Evolutionary conservation across 306 rosid genomes (phyloP).

Genomic region (Leucaena leucocephala): DNA sequence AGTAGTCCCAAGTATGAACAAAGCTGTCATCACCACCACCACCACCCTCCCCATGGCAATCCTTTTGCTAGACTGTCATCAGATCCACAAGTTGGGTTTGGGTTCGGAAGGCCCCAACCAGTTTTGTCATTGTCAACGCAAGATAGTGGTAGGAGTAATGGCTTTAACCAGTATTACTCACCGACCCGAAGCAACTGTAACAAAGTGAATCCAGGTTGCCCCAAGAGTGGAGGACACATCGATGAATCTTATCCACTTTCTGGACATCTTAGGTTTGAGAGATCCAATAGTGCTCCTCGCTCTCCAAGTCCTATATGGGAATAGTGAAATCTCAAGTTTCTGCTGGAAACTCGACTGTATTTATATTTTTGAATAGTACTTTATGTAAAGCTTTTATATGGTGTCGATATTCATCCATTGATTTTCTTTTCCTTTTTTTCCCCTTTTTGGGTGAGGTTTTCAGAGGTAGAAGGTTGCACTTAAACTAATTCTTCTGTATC

Average conservation of each 20-base stretch:
- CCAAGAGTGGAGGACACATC: conserved; percentile 5
- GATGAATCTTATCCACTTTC: conserved; percentile 38
- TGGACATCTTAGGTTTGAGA: conserved; percentile 34
- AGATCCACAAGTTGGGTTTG: conserved; percentile 35
- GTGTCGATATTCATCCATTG: background rate
- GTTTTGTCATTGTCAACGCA: conserved; percentile 31
- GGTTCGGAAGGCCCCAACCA: conserved; percentile 38
- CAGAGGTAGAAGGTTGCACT: background rate
- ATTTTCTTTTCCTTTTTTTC: too few species aligned
- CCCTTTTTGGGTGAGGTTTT: too few species aligned
- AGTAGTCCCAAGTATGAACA: conserved; percentile 32
- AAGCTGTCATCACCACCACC: conserved; percentile 25
- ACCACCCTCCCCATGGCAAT: conserved; percentile 24
- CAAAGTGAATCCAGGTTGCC: conserved; percentile 27
- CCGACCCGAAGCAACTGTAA: conserved; percentile 33
- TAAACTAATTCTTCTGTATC: background rate
- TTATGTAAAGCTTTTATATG: background rate
- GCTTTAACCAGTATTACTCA: conserved; percentile 31
- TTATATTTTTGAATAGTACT: background rate
- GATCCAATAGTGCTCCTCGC: conserved; percentile 43
- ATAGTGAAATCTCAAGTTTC: background rate
- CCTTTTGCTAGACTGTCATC: conserved; percentile 30
- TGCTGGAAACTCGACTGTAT: background rate
- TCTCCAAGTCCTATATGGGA: conserved; percentile 54
- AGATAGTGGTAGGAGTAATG: conserved; percentile 34